Percentiles rank a stretch among this genome's conserved stretches.
These are phyloP conservation scores for Conticribra weissflogii DNA, from an alignment of 108 stramenopile genomes.

Conservation along the genomic window DNA sequence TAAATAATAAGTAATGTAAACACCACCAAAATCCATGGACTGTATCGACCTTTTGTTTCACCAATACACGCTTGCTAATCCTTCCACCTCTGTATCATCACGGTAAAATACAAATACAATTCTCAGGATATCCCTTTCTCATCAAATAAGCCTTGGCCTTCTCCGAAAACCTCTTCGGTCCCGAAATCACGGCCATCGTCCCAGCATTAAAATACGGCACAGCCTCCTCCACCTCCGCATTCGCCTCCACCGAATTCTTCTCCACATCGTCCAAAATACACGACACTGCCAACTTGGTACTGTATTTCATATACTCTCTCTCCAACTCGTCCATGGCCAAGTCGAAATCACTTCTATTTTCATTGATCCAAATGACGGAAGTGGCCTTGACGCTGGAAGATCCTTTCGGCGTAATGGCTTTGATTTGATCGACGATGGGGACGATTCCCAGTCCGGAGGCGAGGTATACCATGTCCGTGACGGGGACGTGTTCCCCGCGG, in stretches of 20 bases:
- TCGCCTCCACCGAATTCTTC: slow-evolving; percentile 58
- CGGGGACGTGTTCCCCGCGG: slow-evolving; percentile 67
- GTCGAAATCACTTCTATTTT: slow-evolving; percentile 63
- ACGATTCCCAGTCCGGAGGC: slow-evolving; percentile 68
- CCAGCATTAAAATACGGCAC: slow-evolving; percentile 72
- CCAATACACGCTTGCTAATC: no score
- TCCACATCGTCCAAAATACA: slow-evolving; percentile 61
- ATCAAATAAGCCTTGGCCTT: slow-evolving; percentile 59
- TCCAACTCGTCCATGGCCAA: slow-evolving; percentile 68
- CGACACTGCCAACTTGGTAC: slow-evolving; percentile 70
- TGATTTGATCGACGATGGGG: slow-evolving; percentile 70
- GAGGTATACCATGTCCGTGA: slow-evolving; percentile 75
- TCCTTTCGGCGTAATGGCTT: slow-evolving; percentile 56
- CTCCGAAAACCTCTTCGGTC: slow-evolving; percentile 60
- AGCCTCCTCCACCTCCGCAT: slow-evolving; percentile 55
- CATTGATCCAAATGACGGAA: slow-evolving; percentile 71
- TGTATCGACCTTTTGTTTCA: no score
- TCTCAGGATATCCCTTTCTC: slow-evolving; percentile 70
- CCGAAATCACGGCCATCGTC: slow-evolving; percentile 76
- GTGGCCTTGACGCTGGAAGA: slow-evolving; percentile 62
- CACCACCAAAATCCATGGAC: no score
- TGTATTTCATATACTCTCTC: slow-evolving; percentile 69
- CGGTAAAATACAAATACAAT: slow-evolving; percentile 71
- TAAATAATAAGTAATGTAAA: no score
- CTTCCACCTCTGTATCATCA: slow-evolving; percentile 12